Evolutionary conservation across 768 basidiomycete genomes (phyloP), one percentile per base, ranked within the genome.

Genomic region (Panellus pusillus): DNA sequence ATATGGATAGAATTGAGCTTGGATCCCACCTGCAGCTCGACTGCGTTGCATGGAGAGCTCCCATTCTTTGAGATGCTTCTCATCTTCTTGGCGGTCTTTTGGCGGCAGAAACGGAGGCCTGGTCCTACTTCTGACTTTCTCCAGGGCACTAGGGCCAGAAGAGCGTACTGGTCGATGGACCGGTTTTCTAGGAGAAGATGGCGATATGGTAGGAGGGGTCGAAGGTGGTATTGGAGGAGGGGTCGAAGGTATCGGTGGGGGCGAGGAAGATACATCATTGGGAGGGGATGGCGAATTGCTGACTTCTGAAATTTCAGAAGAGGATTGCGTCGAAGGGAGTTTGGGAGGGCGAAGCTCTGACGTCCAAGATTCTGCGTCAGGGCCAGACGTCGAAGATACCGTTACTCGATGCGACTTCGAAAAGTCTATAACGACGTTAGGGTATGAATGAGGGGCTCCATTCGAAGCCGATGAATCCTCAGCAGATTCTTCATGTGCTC

Each of bases 51-150:
- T 24, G 24, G 24, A 24, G 24, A 24, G 24, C 64, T 91, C 82
- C 88, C 93, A 94, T 65, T 89, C 88, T 4, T 85, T 81, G 65
- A 92, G 75, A 70, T 96, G 93, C 61, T 87, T 94, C 44, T 76
- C 69, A 64, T 95, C 93, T 69, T 96, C 93, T 53, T 80, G 66
- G 27, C 79, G 79, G 44, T 70, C 72, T 66, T 96, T 96, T 6
- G 93, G 93, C 19, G 93, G 93, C n/a, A 95, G 74, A 66, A 86
- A 87, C 5, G 78, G 69, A 15, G 90, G 93, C n/a, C 93, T 75
- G 0, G 93, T 96, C 68, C 82, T 87, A 69, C 89, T 92, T 46
- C 89, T 72, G 31, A 92, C 85, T 69, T 85, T 89, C 65, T 93
- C 89, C 42, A 95, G 76, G 5, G 73, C 67, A 61, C 86, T 89